phyloP scores from a whole-genome alignment of 345 rosid genomes.

The Turnera subulata region DNA sequence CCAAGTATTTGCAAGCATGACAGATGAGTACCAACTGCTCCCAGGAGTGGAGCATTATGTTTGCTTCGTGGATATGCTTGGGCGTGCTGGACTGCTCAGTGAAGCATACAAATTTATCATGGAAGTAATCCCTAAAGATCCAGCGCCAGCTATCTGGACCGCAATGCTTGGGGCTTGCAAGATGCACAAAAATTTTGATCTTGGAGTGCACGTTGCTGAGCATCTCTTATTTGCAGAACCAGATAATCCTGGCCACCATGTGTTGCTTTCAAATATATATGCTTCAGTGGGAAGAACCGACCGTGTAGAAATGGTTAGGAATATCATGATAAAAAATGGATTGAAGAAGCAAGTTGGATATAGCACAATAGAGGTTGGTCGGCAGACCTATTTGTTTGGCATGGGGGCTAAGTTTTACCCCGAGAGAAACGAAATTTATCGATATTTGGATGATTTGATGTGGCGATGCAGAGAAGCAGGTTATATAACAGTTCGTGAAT shows the following conservation, averaged over 20 bases:
- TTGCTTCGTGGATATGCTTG: slow-evolving; percentile 83
- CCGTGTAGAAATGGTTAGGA: slow-evolving; percentile 55
- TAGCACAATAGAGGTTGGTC: slow-evolving; percentile 53
- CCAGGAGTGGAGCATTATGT: slow-evolving; percentile 78
- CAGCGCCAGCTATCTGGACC: slow-evolving; percentile 76
- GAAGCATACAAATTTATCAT: slow-evolving; percentile 60
- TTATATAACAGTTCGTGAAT: slow-evolving; percentile 48
- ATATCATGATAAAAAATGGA: slow-evolving; percentile 54
- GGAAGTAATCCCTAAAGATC: slow-evolving; percentile 36
- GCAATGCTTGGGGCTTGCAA: slow-evolving; percentile 97
- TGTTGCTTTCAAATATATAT: slow-evolving; percentile 75
- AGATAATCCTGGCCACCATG: slow-evolving; percentile 84
- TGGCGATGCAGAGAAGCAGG: slow-evolving; percentile 62
- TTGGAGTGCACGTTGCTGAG: slow-evolving; percentile 69
- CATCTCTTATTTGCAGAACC: slow-evolving; percentile 65
- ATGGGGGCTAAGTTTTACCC: slow-evolving; percentile 73
- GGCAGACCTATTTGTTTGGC: slow-evolving; percentile 56
- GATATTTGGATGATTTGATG: slow-evolving; percentile 60
- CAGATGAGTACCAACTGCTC: slow-evolving; percentile 30
- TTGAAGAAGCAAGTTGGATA: slow-evolving; percentile 76
- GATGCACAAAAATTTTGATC: slow-evolving; percentile 75
- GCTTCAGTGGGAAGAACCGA: slow-evolving; percentile 75
- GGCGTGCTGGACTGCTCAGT: slow-evolving; percentile 63
- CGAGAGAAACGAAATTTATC: slow-evolving; percentile 47
- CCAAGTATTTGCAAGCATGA: slow-evolving; percentile 48